phyloP scores from a whole-genome alignment of 805 yeast species.

The Huiozyma sinensis region DNA sequence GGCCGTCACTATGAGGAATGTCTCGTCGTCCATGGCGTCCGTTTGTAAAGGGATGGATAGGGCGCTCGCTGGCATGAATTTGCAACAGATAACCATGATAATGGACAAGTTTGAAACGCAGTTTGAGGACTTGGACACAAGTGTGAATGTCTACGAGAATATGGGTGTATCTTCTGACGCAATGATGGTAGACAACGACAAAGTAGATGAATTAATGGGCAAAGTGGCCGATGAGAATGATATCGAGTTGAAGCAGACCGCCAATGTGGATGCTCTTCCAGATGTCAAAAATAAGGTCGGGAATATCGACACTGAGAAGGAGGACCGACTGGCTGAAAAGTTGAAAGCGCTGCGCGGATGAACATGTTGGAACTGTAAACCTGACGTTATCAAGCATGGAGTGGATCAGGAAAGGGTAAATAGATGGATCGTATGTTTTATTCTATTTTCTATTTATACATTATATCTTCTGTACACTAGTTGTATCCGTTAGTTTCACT shows the following conservation, averaged over 20 bases:
- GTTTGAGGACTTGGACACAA: constrained; percentile 90
- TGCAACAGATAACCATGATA: constrained; percentile 82
- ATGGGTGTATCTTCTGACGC: constrained; percentile 87
- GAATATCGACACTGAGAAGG: constrained; percentile 56
- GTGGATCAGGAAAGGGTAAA: not conserved
- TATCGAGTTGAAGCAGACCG: constrained; percentile 76
- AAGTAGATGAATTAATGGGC: constrained; percentile 80
- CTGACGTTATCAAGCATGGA: too few species aligned
- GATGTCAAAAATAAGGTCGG: constrained; percentile 44
- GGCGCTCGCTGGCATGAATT: constrained; percentile 90
- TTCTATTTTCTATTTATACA: not conserved
- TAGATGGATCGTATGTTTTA: not conserved
- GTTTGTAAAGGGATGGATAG: constrained; percentile 94
- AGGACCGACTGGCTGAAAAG: constrained; percentile 79
- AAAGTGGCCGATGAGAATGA: constrained; percentile 98
- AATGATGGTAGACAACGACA: constrained; percentile 84
- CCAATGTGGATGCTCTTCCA: constrained; percentile 38
- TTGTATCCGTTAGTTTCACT: not conserved
- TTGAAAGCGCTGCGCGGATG: constrained; percentile 68
- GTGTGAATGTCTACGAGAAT: constrained; percentile 84
- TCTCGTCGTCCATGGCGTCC: constrained; percentile 85
- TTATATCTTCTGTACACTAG: constrained; percentile 2
- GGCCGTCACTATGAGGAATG: constrained; percentile 94
- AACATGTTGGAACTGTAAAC: too few species aligned
- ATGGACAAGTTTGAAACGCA: constrained; percentile 97